A percentile compares a stretch with the other conserved stretches of the same genome.
Evolutionary conservation across 108 stramenopile species (phyloP).

Genomic region (Cyclotella cryptica): DNA sequence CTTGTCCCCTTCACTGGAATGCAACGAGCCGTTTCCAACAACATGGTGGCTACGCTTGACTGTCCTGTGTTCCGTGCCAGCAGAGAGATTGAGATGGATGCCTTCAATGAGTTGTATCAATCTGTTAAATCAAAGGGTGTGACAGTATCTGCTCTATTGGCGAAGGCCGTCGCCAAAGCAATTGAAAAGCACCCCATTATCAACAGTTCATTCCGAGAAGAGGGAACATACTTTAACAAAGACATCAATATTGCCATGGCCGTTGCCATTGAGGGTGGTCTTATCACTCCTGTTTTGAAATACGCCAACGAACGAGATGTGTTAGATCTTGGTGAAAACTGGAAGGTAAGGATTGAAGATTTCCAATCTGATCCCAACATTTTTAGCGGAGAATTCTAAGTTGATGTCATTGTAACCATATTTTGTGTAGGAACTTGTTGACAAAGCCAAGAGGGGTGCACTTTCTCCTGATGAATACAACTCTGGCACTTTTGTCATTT

Average conservation of each 20-base stretch:
- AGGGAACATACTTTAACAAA: conserved; percentile 88
- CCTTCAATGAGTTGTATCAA: conserved; percentile 93
- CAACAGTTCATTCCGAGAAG: conserved; percentile 89
- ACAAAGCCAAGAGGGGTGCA: conserved; percentile 80
- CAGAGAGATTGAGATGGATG: conserved; percentile 91
- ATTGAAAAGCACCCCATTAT: conserved; percentile 96
- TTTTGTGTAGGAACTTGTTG: conserved; percentile 72
- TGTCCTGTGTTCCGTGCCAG: conserved; percentile 95
- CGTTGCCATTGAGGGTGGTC: conserved; percentile 97
- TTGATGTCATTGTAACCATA: background rate
- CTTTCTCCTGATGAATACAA: conserved; percentile 94
- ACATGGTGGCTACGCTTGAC: conserved; percentile 94
- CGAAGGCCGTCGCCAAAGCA: conserved; percentile 95
- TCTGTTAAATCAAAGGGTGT: conserved; percentile 94
- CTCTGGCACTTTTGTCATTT: conserved; percentile 96
- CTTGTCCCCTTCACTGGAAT: conserved; percentile 95
- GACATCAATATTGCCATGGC: conserved; percentile 99
- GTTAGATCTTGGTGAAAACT: conserved; percentile 89
- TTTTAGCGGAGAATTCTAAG: no score
- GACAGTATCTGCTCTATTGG: conserved; percentile 92
- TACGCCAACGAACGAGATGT: conserved; percentile 93
- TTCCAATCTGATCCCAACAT: background rate
- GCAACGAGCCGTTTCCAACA: conserved; percentile 97
- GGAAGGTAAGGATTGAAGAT: conserved; percentile 71
- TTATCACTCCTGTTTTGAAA: conserved; percentile 95